Evolutionary conservation across 2,329 filamentous ascomycete species (phyloP), one percentile per base, ranked within the genome.

Genomic region (Atkinsonella hypoxylon): DNA sequence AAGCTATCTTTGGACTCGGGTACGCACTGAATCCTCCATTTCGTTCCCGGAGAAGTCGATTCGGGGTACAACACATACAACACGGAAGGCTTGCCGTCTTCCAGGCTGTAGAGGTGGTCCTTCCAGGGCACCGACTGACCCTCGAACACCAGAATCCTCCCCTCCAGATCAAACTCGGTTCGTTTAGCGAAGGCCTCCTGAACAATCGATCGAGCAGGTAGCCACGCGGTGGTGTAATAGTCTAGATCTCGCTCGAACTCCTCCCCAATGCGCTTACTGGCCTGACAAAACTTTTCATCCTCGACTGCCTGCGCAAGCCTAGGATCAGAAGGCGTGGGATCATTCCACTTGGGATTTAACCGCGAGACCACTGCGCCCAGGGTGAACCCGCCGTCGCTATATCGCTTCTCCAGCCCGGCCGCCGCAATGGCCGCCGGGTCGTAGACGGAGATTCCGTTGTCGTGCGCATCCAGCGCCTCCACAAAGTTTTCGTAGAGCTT

Each of bases 11-110:
- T 83, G 65, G 81, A 79, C 52, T 87, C 82, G 45, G 89, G 87
- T n/a, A 97, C 93, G 55, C 86, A 84, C 69, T 96, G 89, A 54
- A 98, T 86, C 52, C 93, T 82, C 93, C 93, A 97, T 71, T 93
- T 95, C 62, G 85, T 77, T 56, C 79, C 85, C 44, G 82, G 79
- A 43, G 78, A 75, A 30, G 82, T 78, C 62, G 80, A 87, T 73
- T 98, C 91, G 0, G 89, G 86, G 69, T 97, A 97, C 26, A 97
- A 74, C 13, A 95, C 90, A 63, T 96, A 97, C 47, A 90, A 75
- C 4, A 91, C 82, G 59, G 63, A 62, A 8, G 65, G 58, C 81
- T 54, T 78, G 40, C 80, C 71, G 18, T 67, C 76, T 70, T 98
- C 93, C 30, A 97, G 78, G 17, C 78, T 82, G 71, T 95, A 97